phyloP scores from a whole-genome alignment of 169 alveolate genomes.

The Plasmodium yoelii region DNA sequence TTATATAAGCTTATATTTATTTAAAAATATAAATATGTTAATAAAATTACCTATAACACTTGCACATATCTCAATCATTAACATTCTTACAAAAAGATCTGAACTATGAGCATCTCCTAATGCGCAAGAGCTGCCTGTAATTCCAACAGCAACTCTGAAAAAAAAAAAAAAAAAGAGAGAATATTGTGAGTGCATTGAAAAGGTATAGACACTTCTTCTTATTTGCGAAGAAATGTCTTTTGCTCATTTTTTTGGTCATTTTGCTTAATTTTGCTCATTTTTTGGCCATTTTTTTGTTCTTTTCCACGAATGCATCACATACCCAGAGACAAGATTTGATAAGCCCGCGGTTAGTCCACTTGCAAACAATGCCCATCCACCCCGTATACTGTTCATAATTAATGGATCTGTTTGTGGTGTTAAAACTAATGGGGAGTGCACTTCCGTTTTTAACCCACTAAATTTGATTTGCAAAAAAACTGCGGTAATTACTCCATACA shows the following conservation, averaged over 20 bases:
- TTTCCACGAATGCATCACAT: too few relatives aligned
- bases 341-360: constrained; percentile 99
- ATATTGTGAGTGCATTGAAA: background rate
- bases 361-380: constrained; percentile 97
- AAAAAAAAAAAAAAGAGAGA: background rate
- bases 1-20: too few relatives aligned
- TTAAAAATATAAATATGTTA: background rate
- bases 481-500: constrained; percentile 86
- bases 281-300: constrained; percentile 18
- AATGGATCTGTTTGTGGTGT: constrained; percentile 72
- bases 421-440: constrained; percentile 80
- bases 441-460: constrained; percentile 78
- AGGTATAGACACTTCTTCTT: too few relatives aligned
- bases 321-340: constrained; percentile 99
- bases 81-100: constrained; percentile 98
- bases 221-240: background rate
- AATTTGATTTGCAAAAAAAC: constrained; percentile 79
- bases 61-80: constrained; percentile 99
- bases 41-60: constrained; percentile 95
- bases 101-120: constrained; percentile 99
- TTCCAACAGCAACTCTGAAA: constrained; percentile 96
- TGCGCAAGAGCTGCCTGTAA: constrained; percentile 99
- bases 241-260: constrained; percentile 10
- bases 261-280: background rate
- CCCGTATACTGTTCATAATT: constrained; percentile 80